Conservation (phyloP, 75 land plant genomes). For the Isoetes taiwanensis region DNA sequence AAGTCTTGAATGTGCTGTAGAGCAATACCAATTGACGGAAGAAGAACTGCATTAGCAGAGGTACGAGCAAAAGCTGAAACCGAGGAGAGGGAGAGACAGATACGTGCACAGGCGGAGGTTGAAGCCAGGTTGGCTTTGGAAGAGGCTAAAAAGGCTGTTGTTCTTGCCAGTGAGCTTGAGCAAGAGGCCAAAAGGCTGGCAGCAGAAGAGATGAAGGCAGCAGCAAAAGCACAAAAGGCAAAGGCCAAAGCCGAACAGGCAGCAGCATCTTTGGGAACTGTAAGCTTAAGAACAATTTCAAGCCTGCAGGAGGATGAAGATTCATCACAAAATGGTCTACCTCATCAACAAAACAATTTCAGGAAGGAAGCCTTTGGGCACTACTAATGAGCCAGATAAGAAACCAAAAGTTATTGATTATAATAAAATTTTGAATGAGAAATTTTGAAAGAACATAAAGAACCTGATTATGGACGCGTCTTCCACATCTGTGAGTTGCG, state of each 20-base stretch:
- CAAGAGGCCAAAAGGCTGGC: slow-evolving; percentile 52
- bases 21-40: slow-evolving; percentile 74
- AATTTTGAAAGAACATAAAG: too few species aligned
- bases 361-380: too few species aligned
- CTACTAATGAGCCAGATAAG: too few species aligned
- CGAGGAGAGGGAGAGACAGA: slow-evolving; percentile 19
- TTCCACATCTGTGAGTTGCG: too few species aligned
- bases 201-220: slow-evolving; percentile 37
- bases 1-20: slow-evolving; percentile 25
- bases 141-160: slow-evolving; percentile 46
- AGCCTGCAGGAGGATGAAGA: too few species aligned
- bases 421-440: too few species aligned
- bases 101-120: slow-evolving; percentile 41
- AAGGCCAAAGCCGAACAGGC: slow-evolving; percentile 45
- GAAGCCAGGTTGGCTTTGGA: slow-evolving; percentile 53
- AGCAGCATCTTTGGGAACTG: slow-evolving; percentile 41
- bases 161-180: slow-evolving; percentile 48
- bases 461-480: too few species aligned
- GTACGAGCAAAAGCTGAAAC: slow-evolving; percentile 56
- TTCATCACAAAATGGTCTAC: too few species aligned
- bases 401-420: too few species aligned
- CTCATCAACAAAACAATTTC: too few species aligned
- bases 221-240: slow-evolving; percentile 39
- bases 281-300: too few species aligned
- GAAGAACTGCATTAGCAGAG: slow-evolving; percentile 56